Percentiles rank a stretch among this genome's conserved stretches.
phyloP scores from a whole-genome alignment of 495 filamentous ascomycete genomes.

The Hypomontagnella monticulosa region DNA sequence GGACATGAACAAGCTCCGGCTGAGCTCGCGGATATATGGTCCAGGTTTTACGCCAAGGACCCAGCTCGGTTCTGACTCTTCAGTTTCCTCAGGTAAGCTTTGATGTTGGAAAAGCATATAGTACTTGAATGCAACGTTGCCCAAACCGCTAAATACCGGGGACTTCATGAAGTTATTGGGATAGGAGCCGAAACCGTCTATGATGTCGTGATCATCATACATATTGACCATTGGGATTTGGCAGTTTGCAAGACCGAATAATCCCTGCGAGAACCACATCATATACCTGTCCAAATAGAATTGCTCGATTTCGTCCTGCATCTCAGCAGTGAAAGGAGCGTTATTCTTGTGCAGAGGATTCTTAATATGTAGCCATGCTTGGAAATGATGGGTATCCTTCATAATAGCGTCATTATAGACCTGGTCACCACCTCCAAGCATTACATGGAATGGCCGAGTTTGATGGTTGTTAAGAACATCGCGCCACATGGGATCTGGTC shows the following conservation, averaged over 20 bases:
- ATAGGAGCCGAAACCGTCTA: slow-evolving; percentile 96
- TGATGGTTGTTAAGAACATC: slow-evolving; percentile 95
- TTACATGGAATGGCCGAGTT: slow-evolving; percentile 93
- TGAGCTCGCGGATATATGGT: slow-evolving; percentile 88
- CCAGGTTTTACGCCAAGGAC: slow-evolving; percentile 79
- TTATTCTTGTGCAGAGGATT: slow-evolving; percentile 81
- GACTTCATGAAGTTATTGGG: slow-evolving; percentile 89
- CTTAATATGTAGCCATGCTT: slow-evolving; percentile 83
- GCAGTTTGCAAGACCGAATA: slow-evolving; percentile 89
- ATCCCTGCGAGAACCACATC: slow-evolving; percentile 93
- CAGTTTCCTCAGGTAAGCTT: slow-evolving; percentile 78
- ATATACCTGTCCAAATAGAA: slow-evolving; percentile 90
- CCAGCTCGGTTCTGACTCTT: slow-evolving; percentile 90
- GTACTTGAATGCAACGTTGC: slow-evolving; percentile 94
- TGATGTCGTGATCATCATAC: slow-evolving; percentile 97
- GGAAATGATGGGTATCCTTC: slow-evolving; percentile 75
- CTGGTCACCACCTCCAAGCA: slow-evolving; percentile 97
- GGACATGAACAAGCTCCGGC: slow-evolving; percentile 85
- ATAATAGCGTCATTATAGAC: slow-evolving; percentile 92
- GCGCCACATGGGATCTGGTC: slow-evolving; percentile 95
- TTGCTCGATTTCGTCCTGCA: slow-evolving; percentile 84
- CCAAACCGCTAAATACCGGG: slow-evolving; percentile 89
- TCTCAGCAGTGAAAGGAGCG: slow-evolving; percentile 73
- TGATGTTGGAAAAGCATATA: slow-evolving; percentile 99
- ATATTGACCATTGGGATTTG: slow-evolving; percentile 99